Percentiles rank a stretch among this genome's conserved stretches.
Evolutionary conservation across 2,329 filamentous ascomycete genomes (phyloP).

Genomic region (Shiraia bambusicola): DNA sequence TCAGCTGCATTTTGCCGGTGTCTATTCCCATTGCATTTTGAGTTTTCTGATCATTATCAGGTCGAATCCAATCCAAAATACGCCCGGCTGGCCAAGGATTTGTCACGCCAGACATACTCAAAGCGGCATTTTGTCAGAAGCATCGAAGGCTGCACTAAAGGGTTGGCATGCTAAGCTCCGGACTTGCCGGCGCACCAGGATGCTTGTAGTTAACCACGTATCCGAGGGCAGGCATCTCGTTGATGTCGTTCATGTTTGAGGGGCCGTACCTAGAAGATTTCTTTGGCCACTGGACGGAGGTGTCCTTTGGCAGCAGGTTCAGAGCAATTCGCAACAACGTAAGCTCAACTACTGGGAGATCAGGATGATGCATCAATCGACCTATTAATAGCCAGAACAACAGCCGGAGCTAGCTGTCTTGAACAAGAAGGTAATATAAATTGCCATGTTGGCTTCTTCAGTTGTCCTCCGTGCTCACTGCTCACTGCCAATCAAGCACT

Average conservation of each 20-base stretch:
- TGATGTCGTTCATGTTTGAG: not conserved
- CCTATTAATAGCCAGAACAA: constrained; percentile 26
- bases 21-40: too few species aligned
- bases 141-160: constrained; percentile 40
- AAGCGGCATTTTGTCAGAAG: constrained; percentile 26
- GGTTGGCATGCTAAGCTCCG: constrained; percentile 38
- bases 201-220: too few species aligned
- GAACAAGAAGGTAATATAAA: constrained; percentile 16
- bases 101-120: constrained; percentile 22
- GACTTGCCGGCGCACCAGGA: constrained; percentile 21
- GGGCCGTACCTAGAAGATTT: too few species aligned
- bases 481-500: too few species aligned
- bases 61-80: too few species aligned
- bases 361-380: constrained; percentile 8
- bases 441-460: constrained; percentile 15
- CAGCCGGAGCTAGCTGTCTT: constrained; percentile 20
- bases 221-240: constrained; percentile 2
- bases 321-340: not conserved
- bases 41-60: too few species aligned
- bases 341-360: constrained; percentile 5
- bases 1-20: too few species aligned
- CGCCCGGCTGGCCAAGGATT: constrained; percentile 14
- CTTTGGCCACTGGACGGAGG: too few species aligned
- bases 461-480: constrained; percentile 4
- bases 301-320: too few species aligned